Percentiles rank a stretch among this genome's conserved stretches.
Evolutionary conservation across 176 grass and related monocot genomes (phyloP).

Genomic region (Bromus sterilis): DNA sequence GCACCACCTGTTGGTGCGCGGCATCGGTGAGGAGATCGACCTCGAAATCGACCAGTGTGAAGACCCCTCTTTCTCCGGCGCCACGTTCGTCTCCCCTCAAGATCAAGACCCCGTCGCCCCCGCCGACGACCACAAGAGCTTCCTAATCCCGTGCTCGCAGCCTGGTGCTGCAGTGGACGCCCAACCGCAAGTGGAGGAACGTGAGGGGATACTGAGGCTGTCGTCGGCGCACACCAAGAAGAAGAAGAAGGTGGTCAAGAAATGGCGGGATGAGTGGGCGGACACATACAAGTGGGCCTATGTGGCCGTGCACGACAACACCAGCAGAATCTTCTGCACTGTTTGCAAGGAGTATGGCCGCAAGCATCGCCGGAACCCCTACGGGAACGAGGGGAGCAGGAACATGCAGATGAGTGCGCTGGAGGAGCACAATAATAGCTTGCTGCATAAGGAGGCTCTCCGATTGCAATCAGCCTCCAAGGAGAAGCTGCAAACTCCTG

Average conservation of each 20-base stretch:
- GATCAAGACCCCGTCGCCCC: slow-evolving; percentile 34
- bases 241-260: slow-evolving; percentile 99
- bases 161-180: slow-evolving; percentile 8
- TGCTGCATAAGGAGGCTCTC: slow-evolving; percentile 96
- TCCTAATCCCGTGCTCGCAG: slow-evolving; percentile 63
- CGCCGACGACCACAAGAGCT: slow-evolving; percentile 73
- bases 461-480: slow-evolving; percentile 80
- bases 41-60: slow-evolving; percentile 86
- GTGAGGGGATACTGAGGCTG: slow-evolving; percentile 37
- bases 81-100: slow-evolving; percentile 38
- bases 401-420: slow-evolving; percentile 99
- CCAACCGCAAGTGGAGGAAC: slow-evolving; percentile 34
- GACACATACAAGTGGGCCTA: slow-evolving; percentile 99
- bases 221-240: slow-evolving; percentile 61
- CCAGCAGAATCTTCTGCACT: slow-evolving; percentile 88
- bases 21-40: slow-evolving; percentile 93
- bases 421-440: slow-evolving; percentile 98
- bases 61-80: slow-evolving; percentile 69
- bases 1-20: slow-evolving; percentile 77
- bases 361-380: slow-evolving; percentile 94
- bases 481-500: slow-evolving; percentile 50
- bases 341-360: slow-evolving; percentile 95
- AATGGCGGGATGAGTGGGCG: slow-evolving; percentile 94
- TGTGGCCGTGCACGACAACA: slow-evolving; percentile 72
- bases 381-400: slow-evolving; percentile 96